A percentile compares a stretch with the other conserved stretches of the same genome.
Conservation (phyloP, 1,284 basidiomycete species). For the Apiotrichum porosum region DNA sequence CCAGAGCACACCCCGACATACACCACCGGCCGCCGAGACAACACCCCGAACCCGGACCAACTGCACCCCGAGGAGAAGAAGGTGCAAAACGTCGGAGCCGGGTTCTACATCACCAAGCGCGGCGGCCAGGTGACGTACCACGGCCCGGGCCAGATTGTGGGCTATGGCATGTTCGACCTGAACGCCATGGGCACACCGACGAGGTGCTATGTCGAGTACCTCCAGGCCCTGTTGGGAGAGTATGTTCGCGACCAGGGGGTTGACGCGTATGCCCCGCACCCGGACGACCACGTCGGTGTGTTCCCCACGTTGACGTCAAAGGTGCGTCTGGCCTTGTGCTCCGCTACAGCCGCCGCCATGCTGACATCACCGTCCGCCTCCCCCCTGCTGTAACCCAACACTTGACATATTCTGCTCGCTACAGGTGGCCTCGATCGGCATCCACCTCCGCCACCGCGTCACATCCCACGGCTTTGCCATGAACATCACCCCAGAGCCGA, state of each 20-base stretch:
- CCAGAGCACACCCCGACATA: constrained; percentile 85
- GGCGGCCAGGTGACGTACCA: constrained; percentile 96
- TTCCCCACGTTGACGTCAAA: constrained; percentile 44
- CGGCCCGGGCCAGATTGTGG: constrained; percentile 94
- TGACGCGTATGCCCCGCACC: constrained; percentile 46
- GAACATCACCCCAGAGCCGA: constrained; percentile 77
- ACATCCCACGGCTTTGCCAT: constrained; percentile 93
- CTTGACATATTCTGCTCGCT: constrained; percentile 50
- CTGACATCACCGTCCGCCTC: too few relatives aligned
- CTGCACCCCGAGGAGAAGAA: constrained; percentile 62
- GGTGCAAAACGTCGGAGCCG: constrained; percentile 71
- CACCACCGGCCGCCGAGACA: constrained; percentile 82
- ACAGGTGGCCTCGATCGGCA: constrained; percentile 91
- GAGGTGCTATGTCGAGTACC: constrained; percentile 51
- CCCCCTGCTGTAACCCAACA: constrained; percentile 60
- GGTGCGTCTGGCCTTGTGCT: constrained; percentile 36
- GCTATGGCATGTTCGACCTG: constrained; percentile 89
- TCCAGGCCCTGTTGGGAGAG: constrained; percentile 47
- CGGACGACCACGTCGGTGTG: constrained; percentile 49
- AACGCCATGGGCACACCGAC: constrained; percentile 53
- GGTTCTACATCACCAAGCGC: constrained; percentile 75
- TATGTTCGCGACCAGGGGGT: constrained; percentile 33
- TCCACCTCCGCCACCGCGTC: constrained; percentile 89
- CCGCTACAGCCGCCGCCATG: too few relatives aligned
- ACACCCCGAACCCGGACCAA: constrained; percentile 51